Conservation (phyloP, 2,329 filamentous ascomycete species). For the Colletotrichum gigasporum region DNA sequence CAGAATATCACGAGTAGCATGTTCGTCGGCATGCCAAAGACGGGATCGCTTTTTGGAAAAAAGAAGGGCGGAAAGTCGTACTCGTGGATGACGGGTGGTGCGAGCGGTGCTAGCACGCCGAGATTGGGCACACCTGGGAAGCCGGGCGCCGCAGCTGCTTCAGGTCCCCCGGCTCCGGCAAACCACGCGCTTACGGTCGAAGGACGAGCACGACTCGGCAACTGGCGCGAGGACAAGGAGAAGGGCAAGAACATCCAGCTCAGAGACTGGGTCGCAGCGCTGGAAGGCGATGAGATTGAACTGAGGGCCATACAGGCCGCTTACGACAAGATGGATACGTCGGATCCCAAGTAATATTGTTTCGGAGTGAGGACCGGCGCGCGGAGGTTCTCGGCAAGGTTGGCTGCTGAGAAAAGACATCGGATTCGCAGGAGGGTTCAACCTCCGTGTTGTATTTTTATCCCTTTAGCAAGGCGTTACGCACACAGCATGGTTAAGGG, state of each 20-base stretch:
- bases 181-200: slow-evolving; percentile 61
- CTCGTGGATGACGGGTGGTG: slow-evolving; percentile 75
- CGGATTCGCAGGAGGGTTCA: not conserved
- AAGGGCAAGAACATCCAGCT: slow-evolving; percentile 84
- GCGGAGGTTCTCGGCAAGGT: not conserved
- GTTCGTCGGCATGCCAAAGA: slow-evolving; percentile 72
- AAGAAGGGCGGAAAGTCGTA: slow-evolving; percentile 75
- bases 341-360: slow-evolving; percentile 48
- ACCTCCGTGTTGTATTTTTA: slow-evolving; percentile 36
- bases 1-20: slow-evolving; percentile 86
- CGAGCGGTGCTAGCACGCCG: slow-evolving; percentile 64
- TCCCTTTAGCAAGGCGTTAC: slow-evolving; percentile 48
- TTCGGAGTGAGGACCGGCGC: not conserved
- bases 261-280: slow-evolving; percentile 80
- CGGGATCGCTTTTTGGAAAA: slow-evolving; percentile 64
- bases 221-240: slow-evolving; percentile 80
- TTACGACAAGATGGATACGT: slow-evolving; percentile 62
- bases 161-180: slow-evolving; percentile 41
- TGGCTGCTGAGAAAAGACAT: not conserved
- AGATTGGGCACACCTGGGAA: slow-evolving; percentile 48
- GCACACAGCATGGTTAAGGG: slow-evolving; percentile 27
- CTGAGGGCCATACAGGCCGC: slow-evolving; percentile 68
- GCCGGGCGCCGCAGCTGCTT: slow-evolving; percentile 43
- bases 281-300: slow-evolving; percentile 82
- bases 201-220: slow-evolving; percentile 72